phyloP scores from a whole-genome alignment of 345 rosid genomes.

The Hevea brasiliensis region DNA sequence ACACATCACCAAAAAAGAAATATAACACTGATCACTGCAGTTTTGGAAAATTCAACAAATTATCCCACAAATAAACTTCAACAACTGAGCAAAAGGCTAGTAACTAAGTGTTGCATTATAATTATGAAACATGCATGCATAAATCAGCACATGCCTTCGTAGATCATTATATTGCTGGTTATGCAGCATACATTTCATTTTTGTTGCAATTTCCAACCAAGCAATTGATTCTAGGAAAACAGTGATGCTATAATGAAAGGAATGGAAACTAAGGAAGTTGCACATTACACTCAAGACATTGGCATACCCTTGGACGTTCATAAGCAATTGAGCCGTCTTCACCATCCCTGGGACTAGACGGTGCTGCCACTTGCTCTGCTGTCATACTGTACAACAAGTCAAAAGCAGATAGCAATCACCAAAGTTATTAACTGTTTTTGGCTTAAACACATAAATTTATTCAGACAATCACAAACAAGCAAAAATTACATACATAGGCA shows the following conservation, averaged over 20 bases:
- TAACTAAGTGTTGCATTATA: not conserved
- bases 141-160: not conserved
- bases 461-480: not conserved
- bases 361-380: constrained; percentile 75
- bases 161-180: not conserved
- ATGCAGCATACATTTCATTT: not conserved
- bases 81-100: not conserved
- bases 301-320: constrained; percentile 63
- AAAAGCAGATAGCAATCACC: constrained; percentile 18
- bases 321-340: constrained; percentile 58
- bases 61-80: not conserved
- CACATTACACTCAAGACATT: constrained; percentile 15
- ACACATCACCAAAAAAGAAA: not conserved
- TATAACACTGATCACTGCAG: not conserved
- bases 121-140: not conserved
- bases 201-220: not conserved
- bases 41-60: not conserved
- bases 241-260: not conserved
- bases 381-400: constrained; percentile 75
- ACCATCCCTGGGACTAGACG: constrained; percentile 91
- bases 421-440: not conserved
- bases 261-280: not conserved
- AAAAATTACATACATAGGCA: not conserved
- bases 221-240: constrained; percentile 3
- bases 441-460: not conserved